phyloP scores from a whole-genome alignment of 73 alveolate species.

The Paramecium pentaurelia region DNA sequence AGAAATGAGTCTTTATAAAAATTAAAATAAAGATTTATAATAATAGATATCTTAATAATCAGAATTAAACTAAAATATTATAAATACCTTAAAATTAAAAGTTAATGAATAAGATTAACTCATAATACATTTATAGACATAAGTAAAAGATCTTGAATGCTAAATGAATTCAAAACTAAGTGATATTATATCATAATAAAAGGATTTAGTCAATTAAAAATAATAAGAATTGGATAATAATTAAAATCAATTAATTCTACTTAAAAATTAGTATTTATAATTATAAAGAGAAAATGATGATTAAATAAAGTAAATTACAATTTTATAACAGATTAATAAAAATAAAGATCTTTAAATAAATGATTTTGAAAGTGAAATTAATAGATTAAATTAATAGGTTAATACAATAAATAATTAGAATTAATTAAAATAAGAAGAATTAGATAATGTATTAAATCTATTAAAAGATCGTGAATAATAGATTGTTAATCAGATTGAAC shows the following conservation, averaged over 20 bases:
- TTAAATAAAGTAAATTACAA: neutral
- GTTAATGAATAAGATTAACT: neutral
- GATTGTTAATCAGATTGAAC: neutral
- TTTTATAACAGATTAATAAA: neutral
- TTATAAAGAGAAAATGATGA: neutral
- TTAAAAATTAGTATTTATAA: neutral
- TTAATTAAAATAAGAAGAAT: neutral
- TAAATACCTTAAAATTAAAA: neutral
- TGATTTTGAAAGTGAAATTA: neutral
- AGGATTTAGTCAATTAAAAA: neutral
- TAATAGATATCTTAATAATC: neutral
- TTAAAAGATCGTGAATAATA: neutral
- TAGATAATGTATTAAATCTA: neutral
- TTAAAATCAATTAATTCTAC: neutral
- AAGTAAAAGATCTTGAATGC: neutral
- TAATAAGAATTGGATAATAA: neutral
- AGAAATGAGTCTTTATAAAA: neutral
- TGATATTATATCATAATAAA: neutral
- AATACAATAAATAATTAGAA: neutral
- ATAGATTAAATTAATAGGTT: neutral
- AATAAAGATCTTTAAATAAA: neutral
- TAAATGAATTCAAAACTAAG: neutral
- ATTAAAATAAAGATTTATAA: neutral
- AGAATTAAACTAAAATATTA: neutral
- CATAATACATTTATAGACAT: neutral